These are phyloP conservation scores for Lipomyces orientalis DNA, from an alignment of 805 yeast genomes.

Conservation along the genomic window DNA sequence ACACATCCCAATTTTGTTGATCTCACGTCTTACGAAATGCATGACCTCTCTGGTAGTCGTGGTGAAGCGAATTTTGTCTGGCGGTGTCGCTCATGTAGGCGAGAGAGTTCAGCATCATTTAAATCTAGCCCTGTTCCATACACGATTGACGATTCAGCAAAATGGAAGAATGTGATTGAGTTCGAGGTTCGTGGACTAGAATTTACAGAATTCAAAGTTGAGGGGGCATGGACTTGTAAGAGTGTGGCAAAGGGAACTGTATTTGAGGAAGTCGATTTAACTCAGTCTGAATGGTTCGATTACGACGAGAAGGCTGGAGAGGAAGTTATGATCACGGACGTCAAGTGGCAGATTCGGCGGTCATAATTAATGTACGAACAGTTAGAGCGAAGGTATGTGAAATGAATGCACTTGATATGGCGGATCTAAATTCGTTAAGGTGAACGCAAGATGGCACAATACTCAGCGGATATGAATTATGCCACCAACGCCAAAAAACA, in stretches of 20 bases:
- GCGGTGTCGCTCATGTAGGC: conserved; percentile 69
- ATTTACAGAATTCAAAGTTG: conserved; percentile 68
- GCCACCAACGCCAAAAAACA: background rate
- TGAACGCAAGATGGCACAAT: background rate
- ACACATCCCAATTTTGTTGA: conserved; percentile 59
- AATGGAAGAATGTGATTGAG: conserved; percentile 58
- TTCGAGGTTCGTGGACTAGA: conserved; percentile 90
- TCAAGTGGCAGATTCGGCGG: conserved; percentile 64
- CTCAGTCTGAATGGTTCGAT: conserved; percentile 91
- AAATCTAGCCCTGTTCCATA: conserved; percentile 44
- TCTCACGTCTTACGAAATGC: conserved; percentile 34
- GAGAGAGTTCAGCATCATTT: conserved; percentile 45
- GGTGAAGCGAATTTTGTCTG: conserved; percentile 86
- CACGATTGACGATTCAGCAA: conserved; percentile 51
- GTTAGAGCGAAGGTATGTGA: conserved; percentile 6
- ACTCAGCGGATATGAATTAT: background rate
- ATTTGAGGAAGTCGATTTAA: conserved; percentile 70
- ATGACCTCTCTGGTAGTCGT: conserved; percentile 63
- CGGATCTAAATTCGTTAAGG: background rate
- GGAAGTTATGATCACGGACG: conserved; percentile 82
- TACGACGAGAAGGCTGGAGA: conserved; percentile 83
- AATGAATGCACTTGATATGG: background rate
- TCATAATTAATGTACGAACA: conserved; percentile 20
- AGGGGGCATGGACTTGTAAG: conserved; percentile 62
- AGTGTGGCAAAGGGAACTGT: conserved; percentile 59